phyloP scores from a whole-genome alignment of 2,329 filamentous ascomycete species.

The Chaetomiaceae sp. region DNA sequence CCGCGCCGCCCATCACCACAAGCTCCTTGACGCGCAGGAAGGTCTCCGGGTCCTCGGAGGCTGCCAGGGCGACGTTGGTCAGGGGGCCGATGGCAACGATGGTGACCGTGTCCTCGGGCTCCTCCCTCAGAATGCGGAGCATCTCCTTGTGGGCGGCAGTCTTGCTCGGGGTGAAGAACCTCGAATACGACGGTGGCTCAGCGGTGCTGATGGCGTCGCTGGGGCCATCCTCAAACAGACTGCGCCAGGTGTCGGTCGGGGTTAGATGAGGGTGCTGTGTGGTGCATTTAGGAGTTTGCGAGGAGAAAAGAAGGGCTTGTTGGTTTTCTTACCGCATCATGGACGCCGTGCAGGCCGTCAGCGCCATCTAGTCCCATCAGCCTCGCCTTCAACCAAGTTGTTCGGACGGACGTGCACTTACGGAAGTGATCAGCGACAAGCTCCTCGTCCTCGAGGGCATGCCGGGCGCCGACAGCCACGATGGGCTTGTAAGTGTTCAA shows the following conservation, averaged over 20 bases:
- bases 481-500: slow-evolving; percentile 72
- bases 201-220: slow-evolving; percentile 29
- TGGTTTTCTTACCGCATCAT: slow-evolving; percentile 46
- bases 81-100: slow-evolving; percentile 86
- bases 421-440: slow-evolving; percentile 85
- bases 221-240: slow-evolving; percentile 53
- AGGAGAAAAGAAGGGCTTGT: not conserved
- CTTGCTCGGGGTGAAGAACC: slow-evolving; percentile 72
- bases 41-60: slow-evolving; percentile 80
- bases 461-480: slow-evolving; percentile 80
- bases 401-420: slow-evolving; percentile 35
- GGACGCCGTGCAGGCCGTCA: slow-evolving; percentile 74
- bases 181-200: slow-evolving; percentile 44
- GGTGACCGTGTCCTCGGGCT: slow-evolving; percentile 79
- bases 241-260: slow-evolving; percentile 69
- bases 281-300: slow-evolving; percentile 6
- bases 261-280: slow-evolving; percentile 65
- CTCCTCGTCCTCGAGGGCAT: slow-evolving; percentile 77
- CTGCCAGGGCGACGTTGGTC: slow-evolving; percentile 89
- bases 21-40: slow-evolving; percentile 88
- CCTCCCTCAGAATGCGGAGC: slow-evolving; percentile 75
- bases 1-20: slow-evolving; percentile 89
- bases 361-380: slow-evolving; percentile 54
- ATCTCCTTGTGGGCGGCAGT: slow-evolving; percentile 78
- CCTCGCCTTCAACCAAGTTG: not conserved